Percentiles rank a stretch among this genome's conserved stretches.
These are phyloP conservation scores for Calonectria leucothoes DNA, from an alignment of 2,329 filamentous ascomycete species.

Conservation along the genomic window DNA sequence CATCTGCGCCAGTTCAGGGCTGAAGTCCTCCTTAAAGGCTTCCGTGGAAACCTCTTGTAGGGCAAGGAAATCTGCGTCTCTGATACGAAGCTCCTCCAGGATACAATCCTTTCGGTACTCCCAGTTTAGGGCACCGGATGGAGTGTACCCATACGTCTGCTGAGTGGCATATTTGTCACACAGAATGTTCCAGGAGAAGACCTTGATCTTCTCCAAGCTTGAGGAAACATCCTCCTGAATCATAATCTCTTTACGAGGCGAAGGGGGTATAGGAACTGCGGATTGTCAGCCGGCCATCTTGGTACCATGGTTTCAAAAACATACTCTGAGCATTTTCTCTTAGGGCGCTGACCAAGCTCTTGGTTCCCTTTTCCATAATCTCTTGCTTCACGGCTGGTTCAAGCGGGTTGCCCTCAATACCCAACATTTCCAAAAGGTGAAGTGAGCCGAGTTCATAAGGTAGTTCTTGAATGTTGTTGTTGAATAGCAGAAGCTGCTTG, in stretches of 20 bases:
- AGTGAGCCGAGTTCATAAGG: conserved; percentile 91
- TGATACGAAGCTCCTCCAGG: conserved; percentile 81
- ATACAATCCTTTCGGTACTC: conserved; percentile 87
- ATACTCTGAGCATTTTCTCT: conserved; percentile 87
- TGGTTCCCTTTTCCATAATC: conserved; percentile 88
- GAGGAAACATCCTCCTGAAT: conserved; percentile 75
- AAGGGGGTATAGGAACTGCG: conserved; percentile 80
- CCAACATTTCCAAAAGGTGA: conserved; percentile 88
- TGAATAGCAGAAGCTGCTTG: conserved; percentile 86
- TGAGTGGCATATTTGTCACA: conserved; percentile 93
- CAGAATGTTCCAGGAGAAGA: conserved; percentile 95
- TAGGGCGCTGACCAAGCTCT: conserved; percentile 83
- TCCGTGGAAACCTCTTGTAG: conserved; percentile 94
- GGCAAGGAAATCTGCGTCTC: conserved; percentile 90
- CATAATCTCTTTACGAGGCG: conserved; percentile 81
- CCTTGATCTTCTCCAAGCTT: conserved; percentile 78
- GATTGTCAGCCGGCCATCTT: conserved; percentile 34
- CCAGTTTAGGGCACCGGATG: conserved; percentile 85
- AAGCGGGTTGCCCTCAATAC: conserved; percentile 91
- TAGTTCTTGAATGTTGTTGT: conserved; percentile 86
- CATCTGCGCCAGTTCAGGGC: conserved; percentile 83
- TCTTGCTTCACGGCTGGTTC: conserved; percentile 81
- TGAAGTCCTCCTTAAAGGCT: conserved; percentile 91
- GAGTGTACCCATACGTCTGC: conserved; percentile 89
- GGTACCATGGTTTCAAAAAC: conserved; percentile 48